phyloP scores from a whole-genome alignment of 1,284 basidiomycete genomes.

The Ceratobasidium theobromae region DNA sequence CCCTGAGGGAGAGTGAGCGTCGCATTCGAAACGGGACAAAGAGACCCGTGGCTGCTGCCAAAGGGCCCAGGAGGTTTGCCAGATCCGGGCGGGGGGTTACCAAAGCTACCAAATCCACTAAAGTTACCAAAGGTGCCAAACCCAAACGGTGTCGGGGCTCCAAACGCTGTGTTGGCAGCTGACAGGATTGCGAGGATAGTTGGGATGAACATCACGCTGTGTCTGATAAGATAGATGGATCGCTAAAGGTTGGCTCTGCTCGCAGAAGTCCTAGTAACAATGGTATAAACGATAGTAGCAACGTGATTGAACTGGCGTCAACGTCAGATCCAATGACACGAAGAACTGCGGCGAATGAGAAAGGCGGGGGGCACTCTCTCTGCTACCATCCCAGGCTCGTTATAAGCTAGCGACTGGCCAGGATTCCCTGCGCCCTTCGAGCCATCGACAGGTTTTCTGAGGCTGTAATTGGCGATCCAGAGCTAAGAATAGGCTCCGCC shows the following conservation, averaged over 20 bases:
- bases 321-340: conserved; percentile 2
- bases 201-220: conserved; percentile 4
- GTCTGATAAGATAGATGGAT: not conserved
- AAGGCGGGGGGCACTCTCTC: not conserved
- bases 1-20: not conserved
- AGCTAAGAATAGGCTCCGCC: no score
- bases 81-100: no score
- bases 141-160: not conserved
- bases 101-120: no score
- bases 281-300: not conserved
- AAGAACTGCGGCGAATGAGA: conserved; percentile 1
- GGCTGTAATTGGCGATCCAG: no score
- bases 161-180: not conserved
- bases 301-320: conserved; percentile 19
- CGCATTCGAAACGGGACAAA: not conserved
- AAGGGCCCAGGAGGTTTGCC: no score
- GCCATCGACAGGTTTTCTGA: no score
- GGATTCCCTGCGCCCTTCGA: no score
- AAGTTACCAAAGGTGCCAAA: not conserved
- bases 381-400: no score
- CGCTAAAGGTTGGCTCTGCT: conserved; percentile 5
- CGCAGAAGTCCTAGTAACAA: conserved; percentile 7
- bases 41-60: no score
- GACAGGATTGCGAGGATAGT: not conserved
- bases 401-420: not conserved